Evolutionary conservation across 306 rosid species (phyloP).

Genomic region (Acacia acuminata): DNA sequence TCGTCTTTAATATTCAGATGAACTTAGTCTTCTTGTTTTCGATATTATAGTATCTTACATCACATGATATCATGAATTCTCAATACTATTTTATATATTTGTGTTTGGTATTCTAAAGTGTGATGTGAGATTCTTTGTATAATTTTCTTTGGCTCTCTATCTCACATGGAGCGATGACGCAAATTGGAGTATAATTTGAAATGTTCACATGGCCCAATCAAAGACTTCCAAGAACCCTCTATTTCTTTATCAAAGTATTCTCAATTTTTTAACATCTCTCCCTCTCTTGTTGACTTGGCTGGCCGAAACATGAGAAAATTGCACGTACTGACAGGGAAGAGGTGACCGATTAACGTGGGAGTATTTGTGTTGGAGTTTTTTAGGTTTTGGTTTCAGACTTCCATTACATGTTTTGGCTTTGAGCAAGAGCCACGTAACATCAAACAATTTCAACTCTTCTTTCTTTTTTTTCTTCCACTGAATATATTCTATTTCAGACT

Average conservation of each 20-base stretch:
- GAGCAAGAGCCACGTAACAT: background rate
- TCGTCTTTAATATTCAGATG: background rate
- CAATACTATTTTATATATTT: background rate
- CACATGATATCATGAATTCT: background rate
- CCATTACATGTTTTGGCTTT: background rate
- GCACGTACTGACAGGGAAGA: background rate
- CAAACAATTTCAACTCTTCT: background rate
- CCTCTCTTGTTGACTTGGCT: constrained; percentile 8
- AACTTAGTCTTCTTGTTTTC: background rate
- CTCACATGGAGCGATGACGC: constrained; percentile 4
- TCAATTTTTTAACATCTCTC: background rate
- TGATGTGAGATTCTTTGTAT: background rate
- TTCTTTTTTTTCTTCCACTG: background rate
- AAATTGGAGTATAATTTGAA: constrained; percentile 2
- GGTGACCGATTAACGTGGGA: background rate
- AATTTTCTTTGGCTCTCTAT: background rate
- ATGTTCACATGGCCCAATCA: constrained; percentile 21
- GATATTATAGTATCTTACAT: background rate
- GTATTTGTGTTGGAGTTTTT: background rate
- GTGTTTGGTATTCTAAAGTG: background rate
- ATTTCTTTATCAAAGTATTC: background rate
- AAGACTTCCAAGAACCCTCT: constrained; percentile 4
- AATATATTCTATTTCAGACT: background rate
- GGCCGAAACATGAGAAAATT: constrained; percentile 20
- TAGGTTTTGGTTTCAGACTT: constrained; percentile 28